Evolutionary conservation across 139 green algal species (phyloP).

Genomic region (Marvania coccoides): DNA sequence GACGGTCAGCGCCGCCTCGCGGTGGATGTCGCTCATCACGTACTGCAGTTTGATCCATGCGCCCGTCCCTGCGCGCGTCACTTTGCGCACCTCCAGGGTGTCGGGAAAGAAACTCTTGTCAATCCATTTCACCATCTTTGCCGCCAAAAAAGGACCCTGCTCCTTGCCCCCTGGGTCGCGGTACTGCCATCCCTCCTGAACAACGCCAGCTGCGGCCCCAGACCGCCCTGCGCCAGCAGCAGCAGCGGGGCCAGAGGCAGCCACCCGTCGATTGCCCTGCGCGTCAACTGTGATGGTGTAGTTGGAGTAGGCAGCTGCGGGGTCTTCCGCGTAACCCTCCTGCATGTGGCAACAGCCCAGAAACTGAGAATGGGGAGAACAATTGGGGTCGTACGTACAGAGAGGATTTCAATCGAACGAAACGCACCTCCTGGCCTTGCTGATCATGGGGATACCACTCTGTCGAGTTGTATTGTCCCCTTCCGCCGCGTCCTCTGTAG

Average conservation of each 20-base stretch:
- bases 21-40: constrained; percentile 13
- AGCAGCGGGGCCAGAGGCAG: neutral
- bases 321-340: neutral
- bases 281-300: neutral
- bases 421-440: neutral
- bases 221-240: too few relatives aligned
- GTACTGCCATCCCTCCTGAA: constrained; percentile 32
- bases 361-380: neutral
- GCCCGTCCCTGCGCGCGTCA: neutral
- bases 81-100: constrained; percentile 10
- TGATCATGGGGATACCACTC: neutral
- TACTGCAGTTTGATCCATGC: constrained; percentile 13
- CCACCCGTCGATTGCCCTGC: neutral
- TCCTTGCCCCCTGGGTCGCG: constrained; percentile 9
- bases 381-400: neutral
- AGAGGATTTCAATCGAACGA: neutral
- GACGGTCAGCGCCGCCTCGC: constrained; percentile 11
- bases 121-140: constrained; percentile 28
- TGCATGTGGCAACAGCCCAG: too few relatives aligned
- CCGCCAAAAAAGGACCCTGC: constrained; percentile 25
- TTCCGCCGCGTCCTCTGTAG: neutral
- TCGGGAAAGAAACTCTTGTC: constrained; percentile 8
- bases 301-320: neutral
- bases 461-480: neutral
- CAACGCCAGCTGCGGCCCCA: neutral